Conservation (phyloP, 768 basidiomycete genomes). For the Saitozyma sp. region DNA sequence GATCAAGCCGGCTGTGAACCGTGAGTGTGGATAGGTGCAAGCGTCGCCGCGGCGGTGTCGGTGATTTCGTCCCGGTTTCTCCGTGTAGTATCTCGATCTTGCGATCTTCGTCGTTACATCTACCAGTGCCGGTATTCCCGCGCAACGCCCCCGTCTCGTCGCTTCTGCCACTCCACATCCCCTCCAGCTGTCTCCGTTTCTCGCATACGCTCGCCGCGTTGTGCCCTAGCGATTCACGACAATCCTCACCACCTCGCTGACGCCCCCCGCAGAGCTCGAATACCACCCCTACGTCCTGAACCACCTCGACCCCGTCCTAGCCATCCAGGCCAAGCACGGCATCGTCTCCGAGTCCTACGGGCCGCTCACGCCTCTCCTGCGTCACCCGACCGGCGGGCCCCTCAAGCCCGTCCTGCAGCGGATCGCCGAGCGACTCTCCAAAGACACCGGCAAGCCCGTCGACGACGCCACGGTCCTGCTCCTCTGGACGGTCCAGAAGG, state of each 20-base stretch:
- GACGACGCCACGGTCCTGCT: conserved; percentile 32
- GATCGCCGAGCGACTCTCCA: conserved; percentile 29
- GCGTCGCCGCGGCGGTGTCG: no score
- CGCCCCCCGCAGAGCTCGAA: conserved; percentile 38
- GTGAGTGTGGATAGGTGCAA: conserved; percentile 19
- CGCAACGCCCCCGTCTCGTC: no score
- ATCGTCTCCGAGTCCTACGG: conserved; percentile 48
- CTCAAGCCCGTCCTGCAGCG: conserved; percentile 40
- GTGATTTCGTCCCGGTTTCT: no score
- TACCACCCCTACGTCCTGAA: conserved; percentile 50
- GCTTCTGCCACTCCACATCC: no score
- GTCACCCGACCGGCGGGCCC: conserved; percentile 36
- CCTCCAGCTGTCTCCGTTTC: no score
- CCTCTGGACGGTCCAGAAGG: conserved; percentile 42
- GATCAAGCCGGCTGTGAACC: conserved; percentile 51
- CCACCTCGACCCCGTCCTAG: conserved; percentile 42
- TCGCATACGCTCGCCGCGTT: background rate
- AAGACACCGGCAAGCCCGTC: conserved; percentile 28
- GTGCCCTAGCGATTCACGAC: background rate
- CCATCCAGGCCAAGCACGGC: conserved; percentile 39
- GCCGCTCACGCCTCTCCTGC: conserved; percentile 38
- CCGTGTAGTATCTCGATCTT: no score
- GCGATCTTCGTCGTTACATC: no score
- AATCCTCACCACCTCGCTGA: no score
- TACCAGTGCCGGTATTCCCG: no score